Conservation (phyloP, 192 early-diverging fungal genomes). For the Coemansia sp. region DNA sequence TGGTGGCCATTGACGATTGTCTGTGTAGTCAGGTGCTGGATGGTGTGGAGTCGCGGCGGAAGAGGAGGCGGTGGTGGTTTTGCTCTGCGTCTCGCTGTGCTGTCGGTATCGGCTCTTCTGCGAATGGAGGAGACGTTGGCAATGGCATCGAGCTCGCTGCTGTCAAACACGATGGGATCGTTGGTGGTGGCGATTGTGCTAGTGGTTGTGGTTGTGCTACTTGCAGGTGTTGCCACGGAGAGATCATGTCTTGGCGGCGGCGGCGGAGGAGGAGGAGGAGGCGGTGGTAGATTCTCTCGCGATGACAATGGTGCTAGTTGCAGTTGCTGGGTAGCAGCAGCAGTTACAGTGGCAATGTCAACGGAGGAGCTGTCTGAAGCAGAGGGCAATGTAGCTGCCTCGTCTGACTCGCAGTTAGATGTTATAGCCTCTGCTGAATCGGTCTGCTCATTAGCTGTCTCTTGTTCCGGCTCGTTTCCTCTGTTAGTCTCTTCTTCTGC, state of each 20-base stretch:
- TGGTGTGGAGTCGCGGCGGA: background rate
- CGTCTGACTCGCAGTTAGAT: no score
- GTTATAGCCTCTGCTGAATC: no score
- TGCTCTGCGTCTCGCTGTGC: background rate
- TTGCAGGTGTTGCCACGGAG: slow-evolving; percentile 2
- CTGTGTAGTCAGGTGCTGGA: background rate
- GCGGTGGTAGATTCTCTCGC: background rate
- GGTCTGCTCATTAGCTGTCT: no score
- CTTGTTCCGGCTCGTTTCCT: no score
- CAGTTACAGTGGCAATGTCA: background rate
- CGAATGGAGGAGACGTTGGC: slow-evolving; percentile 21
- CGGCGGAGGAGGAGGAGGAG: background rate
- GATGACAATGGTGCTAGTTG: background rate
- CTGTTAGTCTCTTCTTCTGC: no score
- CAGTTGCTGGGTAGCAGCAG: background rate
- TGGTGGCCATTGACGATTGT: background rate
- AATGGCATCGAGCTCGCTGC: slow-evolving; percentile 41
- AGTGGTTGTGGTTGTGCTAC: background rate
- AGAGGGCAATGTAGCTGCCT: no score
- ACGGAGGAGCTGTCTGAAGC: no score
- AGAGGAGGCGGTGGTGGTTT: slow-evolving; percentile 2
- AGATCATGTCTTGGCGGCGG: background rate
- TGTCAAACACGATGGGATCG: slow-evolving; percentile 25
- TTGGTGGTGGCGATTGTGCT: background rate
- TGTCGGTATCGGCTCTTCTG: background rate